Base-by-base conservation (phyloP, 768 basidiomycete genomes). In the Tubosaeta sp. region DNA sequence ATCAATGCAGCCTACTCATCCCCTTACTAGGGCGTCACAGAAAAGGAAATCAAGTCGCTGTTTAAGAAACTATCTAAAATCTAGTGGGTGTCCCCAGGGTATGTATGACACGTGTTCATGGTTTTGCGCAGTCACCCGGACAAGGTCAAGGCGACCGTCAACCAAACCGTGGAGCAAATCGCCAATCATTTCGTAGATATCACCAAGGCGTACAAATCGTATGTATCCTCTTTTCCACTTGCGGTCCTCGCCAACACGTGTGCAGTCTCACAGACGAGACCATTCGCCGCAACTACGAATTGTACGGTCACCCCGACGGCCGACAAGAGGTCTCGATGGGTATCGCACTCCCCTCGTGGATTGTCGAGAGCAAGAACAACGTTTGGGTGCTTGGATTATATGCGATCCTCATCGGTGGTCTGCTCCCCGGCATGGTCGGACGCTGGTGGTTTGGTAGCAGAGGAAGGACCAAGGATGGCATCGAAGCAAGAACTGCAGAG, bases 121-220 rank as follows among this genome's bases (percentile, higher is more conserved):
- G 0, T 19, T 30, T 0, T 32, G 24, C 42, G 36, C 43, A 98
- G 94, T 68, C 96, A 98, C 67, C 96, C 96, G 0, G 96, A 99
- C 76, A 98, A 98, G 74, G 90, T 94, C 54, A 86, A 83, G 63
- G 80, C 88, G 10, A 78, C 83, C 0, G 80, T 76, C 3, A 93
- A 96, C 63, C 75, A 92, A 58, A 97, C 94, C 0, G 75, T 86
- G 34, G 95, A 97, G 64, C 79, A 82, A 6, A 93, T 92, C 29
- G 88, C 89, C 58, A 78, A 84, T 47, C 82, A 82, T 52, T 99
- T 96, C 68, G 90, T 98, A 19, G 81, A 90, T 19, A 75, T 99
- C 34, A 98, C 96, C 8, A 99, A 98, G 68, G 96, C 96, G 4
- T 99, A 99, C 74, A 99, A 99, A 76, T 73, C 95, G 82, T 90